Conservation (phyloP, 2,329 filamentous ascomycete genomes). For the Fusarium subtropicale region DNA sequence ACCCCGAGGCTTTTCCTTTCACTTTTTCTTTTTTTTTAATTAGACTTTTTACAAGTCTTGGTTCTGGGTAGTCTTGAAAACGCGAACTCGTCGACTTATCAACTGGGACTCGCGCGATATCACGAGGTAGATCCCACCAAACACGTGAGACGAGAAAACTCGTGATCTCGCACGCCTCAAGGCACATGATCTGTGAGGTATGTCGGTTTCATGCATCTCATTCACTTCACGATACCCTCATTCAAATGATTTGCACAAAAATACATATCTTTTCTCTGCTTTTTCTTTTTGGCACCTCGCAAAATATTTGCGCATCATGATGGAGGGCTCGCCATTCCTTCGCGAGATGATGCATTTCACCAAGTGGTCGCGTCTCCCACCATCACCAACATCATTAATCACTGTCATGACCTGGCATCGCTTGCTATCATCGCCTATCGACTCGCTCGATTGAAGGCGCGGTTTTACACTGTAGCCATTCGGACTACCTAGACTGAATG, state of each 20-base stretch:
- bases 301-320: constrained; percentile 18
- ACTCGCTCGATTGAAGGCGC: constrained; percentile 1
- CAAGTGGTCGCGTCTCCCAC: constrained; percentile 32
- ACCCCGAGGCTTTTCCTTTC: constrained; percentile 9
- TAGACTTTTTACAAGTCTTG: constrained; percentile 22
- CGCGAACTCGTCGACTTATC: constrained; percentile 48
- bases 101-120: constrained; percentile 56
- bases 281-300: neutral
- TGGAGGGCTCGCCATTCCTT: neutral
- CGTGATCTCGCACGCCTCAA: constrained; percentile 56
- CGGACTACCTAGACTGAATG: constrained; percentile 33
- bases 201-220: constrained; percentile 50
- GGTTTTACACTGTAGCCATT: constrained; percentile 11
- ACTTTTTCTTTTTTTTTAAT: constrained; percentile 19
- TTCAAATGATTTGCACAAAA: constrained; percentile 20
- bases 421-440: constrained; percentile 16
- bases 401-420: constrained; percentile 9
- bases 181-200: constrained; percentile 62
- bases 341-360: constrained; percentile 22
- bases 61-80: constrained; percentile 17
- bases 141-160: constrained; percentile 59
- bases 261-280: neutral
- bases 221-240: constrained; percentile 40
- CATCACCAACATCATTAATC: constrained; percentile 10
- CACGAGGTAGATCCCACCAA: constrained; percentile 61